Percentiles rank a stretch among this genome's conserved stretches.
Evolutionary conservation across 2,329 filamentous ascomycete species (phyloP).

Genomic region (Thielaviopsis musarum): DNA sequence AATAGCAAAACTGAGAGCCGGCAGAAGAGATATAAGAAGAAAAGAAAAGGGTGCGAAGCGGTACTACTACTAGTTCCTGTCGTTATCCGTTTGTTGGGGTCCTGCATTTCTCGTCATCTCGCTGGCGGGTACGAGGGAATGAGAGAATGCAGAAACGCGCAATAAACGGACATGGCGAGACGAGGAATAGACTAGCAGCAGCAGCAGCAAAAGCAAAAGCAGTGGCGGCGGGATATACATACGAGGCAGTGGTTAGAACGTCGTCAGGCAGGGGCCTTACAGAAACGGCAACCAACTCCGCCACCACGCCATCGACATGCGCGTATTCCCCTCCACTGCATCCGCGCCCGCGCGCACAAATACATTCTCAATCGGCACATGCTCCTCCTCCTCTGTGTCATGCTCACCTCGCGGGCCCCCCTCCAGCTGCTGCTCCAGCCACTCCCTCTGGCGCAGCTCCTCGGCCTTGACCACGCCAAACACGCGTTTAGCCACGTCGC

Average conservation of each 20-base stretch:
- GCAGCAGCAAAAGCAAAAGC: no score
- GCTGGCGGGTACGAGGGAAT: no score
- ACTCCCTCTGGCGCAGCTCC: slow-evolving; percentile 8
- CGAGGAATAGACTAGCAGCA: no score
- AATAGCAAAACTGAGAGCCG: not conserved
- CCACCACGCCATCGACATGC: not conserved
- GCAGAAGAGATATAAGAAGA: not conserved
- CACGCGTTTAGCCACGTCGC: slow-evolving; percentile 31
- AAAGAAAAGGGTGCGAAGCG: not conserved
- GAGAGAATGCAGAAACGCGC: no score
- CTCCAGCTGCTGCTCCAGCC: slow-evolving; percentile 3
- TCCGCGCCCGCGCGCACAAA: not conserved
- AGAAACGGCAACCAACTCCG: not conserved
- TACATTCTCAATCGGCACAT: not conserved
- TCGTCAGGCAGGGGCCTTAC: not conserved
- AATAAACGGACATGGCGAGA: no score
- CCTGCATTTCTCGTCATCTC: no score
- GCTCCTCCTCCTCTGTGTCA: not conserved
- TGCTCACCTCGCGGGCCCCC: not conserved
- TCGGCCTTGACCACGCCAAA: slow-evolving; percentile 21
- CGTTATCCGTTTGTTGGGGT: no score
- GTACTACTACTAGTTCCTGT: no score
- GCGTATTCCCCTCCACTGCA: not conserved
- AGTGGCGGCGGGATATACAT: no score
- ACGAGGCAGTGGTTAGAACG: no score